Percentiles rank a stretch among this genome's conserved stretches.
Evolutionary conservation across 352 stramenopile species (phyloP).

Genomic region (Pythium phragmiticola): DNA sequence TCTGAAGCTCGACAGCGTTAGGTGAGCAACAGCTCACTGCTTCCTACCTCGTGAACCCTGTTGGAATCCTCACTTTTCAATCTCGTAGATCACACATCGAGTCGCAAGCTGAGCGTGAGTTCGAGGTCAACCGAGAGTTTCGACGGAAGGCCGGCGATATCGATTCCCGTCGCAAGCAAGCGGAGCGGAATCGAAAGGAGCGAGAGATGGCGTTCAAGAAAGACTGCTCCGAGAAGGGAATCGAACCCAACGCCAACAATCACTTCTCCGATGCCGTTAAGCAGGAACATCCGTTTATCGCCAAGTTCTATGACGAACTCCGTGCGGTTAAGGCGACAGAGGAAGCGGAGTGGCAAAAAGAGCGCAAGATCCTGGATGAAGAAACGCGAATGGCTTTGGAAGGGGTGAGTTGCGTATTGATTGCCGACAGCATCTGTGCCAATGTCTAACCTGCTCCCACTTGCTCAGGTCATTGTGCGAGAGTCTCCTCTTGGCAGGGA

Average conservation of each 20-base stretch:
- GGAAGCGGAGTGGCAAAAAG: slow-evolving; percentile 24
- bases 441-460: background rate
- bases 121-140: slow-evolving; percentile 32
- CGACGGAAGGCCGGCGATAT: slow-evolving; percentile 32
- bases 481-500: slow-evolving; percentile 68
- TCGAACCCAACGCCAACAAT: slow-evolving; percentile 40
- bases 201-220: slow-evolving; percentile 31
- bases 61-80: background rate
- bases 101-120: slow-evolving; percentile 32
- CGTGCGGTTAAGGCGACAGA: slow-evolving; percentile 27
- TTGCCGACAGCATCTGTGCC: background rate
- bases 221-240: slow-evolving; percentile 34
- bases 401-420: slow-evolving; percentile 15
- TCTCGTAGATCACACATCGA: slow-evolving; percentile 32
- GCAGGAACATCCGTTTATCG: slow-evolving; percentile 35
- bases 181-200: slow-evolving; percentile 33
- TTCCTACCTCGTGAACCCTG: background rate
- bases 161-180: slow-evolving; percentile 24
- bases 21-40: slow-evolving; percentile 16
- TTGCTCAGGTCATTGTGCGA: slow-evolving; percentile 55
- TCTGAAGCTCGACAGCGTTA: slow-evolving; percentile 30
- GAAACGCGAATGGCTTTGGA: slow-evolving; percentile 18
- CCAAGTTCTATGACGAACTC: slow-evolving; percentile 35
- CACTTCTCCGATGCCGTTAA: slow-evolving; percentile 39
- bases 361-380: slow-evolving; percentile 21